Evolutionary conservation across 371 early-diverging fungal genomes (phyloP), one percentile per base, ranked within the genome.

Genomic region (Mucor racemosus): DNA sequence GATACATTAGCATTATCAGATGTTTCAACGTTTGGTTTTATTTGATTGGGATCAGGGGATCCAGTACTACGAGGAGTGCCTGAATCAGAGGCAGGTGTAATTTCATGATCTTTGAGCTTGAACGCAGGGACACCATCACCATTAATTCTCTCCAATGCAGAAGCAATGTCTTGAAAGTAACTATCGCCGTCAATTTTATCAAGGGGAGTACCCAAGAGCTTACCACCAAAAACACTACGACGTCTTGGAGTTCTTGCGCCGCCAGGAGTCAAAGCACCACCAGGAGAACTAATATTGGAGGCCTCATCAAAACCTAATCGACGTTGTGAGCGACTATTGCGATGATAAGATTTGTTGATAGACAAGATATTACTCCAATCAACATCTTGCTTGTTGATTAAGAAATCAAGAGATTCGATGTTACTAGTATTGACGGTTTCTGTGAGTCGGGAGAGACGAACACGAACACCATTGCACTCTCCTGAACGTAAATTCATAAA

Each of bases 321-420:
- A 34, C 86, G 75, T 41, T 75, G 67, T 38, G 79, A 53, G 53
- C 70, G 62, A 39, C 70, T 55, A 42, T 81, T 73, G 38, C 71
- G 68, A 26, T 69, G 71, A 26, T 76, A 74, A 17, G 78, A 73
- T 21, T 78, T 77, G 40, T 84, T 80, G 5, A 76, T 85, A 26
- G 84, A 75, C 40, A 95, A 75, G n/a, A 92, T 85, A 7, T 75
- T 76, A 48, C 87, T 76, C 94, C 93, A 93, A 40, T 92, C 87
- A n/a, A 85, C 80, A 38, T 89, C 88, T 19, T 86, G 80, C 76
- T 88, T 88, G 69, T 82, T 84, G 31, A 92, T 86, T 73, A 95
- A 74, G 75, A 95, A 95, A 72, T 94, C 96, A n/a, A 96, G 81
- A 2, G 89, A 89, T 64, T 92, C 92, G 63, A 96, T 89, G 67